Conservation (phyloP, 305 asterid species). For the Fraxinus platypoda region DNA sequence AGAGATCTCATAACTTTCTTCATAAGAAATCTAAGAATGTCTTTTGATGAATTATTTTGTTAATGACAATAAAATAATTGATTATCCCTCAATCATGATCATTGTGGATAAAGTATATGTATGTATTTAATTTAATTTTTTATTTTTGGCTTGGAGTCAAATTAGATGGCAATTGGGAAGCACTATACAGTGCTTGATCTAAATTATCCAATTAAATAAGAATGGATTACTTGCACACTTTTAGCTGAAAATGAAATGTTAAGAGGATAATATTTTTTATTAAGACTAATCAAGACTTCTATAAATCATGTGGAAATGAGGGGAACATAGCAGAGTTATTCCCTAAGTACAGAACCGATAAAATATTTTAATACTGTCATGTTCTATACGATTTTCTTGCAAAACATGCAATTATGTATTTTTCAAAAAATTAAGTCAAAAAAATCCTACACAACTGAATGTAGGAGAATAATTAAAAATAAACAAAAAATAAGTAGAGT, state of each 20-base stretch:
- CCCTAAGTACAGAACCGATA: too few relatives aligned
- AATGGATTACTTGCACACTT: conserved; percentile 30
- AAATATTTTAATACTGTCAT: neutral
- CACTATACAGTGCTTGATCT: conserved; percentile 39
- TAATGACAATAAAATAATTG: neutral
- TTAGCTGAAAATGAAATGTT: conserved; percentile 25
- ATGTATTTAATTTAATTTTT: neutral
- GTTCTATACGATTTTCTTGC: neutral
- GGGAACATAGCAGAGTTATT: conserved; percentile 8
- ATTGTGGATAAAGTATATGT: neutral
- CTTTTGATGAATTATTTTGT: conserved; percentile 7
- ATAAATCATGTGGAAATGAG: neutral
- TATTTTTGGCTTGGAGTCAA: conserved; percentile 18
- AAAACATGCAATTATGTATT: neutral
- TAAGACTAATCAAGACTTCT: conserved; percentile 6
- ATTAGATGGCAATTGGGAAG: conserved; percentile 25
- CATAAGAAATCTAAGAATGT: conserved; percentile 10
- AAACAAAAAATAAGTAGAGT: neutral
- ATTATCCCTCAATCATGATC: neutral
- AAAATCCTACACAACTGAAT: neutral
- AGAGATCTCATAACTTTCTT: neutral
- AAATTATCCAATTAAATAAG: conserved; percentile 33
- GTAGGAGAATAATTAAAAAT: neutral
- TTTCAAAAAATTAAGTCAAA: neutral
- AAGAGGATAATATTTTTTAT: conserved; percentile 33